Base-by-base conservation (phyloP, 352 stramenopile species). In the Globisporangium nodosum region DNA sequence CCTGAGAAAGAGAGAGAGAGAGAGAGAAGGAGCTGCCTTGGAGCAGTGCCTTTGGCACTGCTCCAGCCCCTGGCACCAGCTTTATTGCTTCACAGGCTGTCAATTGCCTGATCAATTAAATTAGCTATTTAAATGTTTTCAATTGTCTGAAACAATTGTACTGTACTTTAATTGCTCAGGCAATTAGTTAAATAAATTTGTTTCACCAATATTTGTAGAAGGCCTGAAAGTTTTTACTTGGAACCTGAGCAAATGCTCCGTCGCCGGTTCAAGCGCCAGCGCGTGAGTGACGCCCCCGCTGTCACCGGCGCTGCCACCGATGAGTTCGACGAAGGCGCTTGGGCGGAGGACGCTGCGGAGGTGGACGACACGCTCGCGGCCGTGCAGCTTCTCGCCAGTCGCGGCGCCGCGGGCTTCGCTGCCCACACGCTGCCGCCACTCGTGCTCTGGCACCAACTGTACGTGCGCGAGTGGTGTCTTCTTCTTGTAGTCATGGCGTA, bases 381-480 rank as follows among this genome's bases (percentile, higher is more conserved):
- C 31, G 69, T 87, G 8, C 63, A 89, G 51, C 66, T 89, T 39
- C 61, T 87, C 20, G 43, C 66, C n/a, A 70, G 61, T 33, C 76
- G 76, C 35, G 81, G 76, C 47, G 37, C 63, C 4, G 54, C 60
- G 15, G 66, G 63, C 8, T 89, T 85, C 60, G 60, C 54, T 42
- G 45, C 50, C 9, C 60, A 75, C 0, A 60, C 61, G 21, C 52
- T 85, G n/a, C 68, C 76, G 47, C 65, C 76, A 6, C 15, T 86
- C 9, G 58, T 79, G 21, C 40, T 87, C 18, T 76, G 70, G 66
- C 79, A 89, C 47, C 79, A 87, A 68, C 45, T 89, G 76, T 85
- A 65, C 47, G 65, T 69, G 18, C 13, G 45, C 13, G 18, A 7
- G 20, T 49, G 31, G 21, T 33, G 40, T 61, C 27, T 31, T 39